A percentile compares a stretch with the other conserved stretches of the same genome.
Conservation (phyloP, 2,329 filamentous ascomycete species). For the Trichoderma arundinaceum region DNA sequence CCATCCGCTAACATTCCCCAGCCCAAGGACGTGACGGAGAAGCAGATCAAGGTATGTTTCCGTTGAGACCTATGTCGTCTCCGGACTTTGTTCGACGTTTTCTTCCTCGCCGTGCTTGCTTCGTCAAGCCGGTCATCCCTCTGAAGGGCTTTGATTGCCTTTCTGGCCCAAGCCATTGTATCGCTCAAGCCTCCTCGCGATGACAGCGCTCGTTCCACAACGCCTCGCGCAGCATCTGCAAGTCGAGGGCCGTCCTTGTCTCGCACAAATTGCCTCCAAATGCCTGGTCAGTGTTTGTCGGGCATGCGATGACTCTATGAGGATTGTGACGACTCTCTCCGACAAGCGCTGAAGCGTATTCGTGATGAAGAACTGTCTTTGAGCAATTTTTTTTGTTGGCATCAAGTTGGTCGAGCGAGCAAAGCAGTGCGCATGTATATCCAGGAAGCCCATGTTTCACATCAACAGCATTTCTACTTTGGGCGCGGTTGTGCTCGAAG, state of each 20-base stretch:
- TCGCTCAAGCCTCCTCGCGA: constrained; percentile 29
- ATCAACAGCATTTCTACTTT: constrained; percentile 7
- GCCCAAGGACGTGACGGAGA: constrained; percentile 95
- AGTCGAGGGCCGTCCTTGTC: constrained; percentile 67
- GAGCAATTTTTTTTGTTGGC: constrained; percentile 29
- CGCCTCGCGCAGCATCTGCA: constrained; percentile 44
- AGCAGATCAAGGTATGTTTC: constrained; percentile 99
- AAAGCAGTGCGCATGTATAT: constrained; percentile 56
- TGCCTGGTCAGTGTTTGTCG: constrained; percentile 59
- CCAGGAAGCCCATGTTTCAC: constrained; percentile 3
- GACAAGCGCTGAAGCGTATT: constrained; percentile 21
- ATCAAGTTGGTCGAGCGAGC: constrained; percentile 49
- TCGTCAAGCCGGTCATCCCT: constrained; percentile 39
- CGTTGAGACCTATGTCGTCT: constrained; percentile 71
- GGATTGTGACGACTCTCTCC: constrained; percentile 37
- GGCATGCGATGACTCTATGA: constrained; percentile 38
- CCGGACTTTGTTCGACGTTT: constrained; percentile 73
- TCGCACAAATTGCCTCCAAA: constrained; percentile 50
- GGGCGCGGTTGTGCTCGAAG: not conserved
- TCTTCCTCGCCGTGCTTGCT: constrained; percentile 48
- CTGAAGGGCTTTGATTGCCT: constrained; percentile 21
- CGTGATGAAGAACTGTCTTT: constrained; percentile 19
- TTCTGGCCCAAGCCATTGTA: constrained; percentile 16
- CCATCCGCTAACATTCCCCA: constrained; percentile 58
- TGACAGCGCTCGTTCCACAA: constrained; percentile 15